Base-by-base conservation (phyloP, 805 yeast species). In the Ogataea dorogensis region DNA sequence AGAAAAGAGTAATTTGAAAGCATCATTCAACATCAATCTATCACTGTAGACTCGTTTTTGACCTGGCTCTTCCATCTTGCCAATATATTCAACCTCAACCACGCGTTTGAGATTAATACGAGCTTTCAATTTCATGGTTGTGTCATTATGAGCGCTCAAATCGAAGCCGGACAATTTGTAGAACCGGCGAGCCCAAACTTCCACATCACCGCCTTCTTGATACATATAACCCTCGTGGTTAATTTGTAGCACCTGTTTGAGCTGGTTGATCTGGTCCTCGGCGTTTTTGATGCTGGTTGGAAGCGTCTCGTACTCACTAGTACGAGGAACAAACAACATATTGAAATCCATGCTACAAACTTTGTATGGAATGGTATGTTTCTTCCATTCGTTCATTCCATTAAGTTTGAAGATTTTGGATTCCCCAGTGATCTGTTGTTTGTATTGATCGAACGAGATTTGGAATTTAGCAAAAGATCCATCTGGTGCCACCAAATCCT, bases 191-290 rank as follows among this genome's bases (percentile, higher is more conserved):
- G 84, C 76, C 79, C 89, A 77, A 18, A 70, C 65, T 11, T 70
- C 74, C 48, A 93, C 75, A 63, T 89, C 98, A 7, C 97, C 97
- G 13, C 98, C 98, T 53, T 82, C 86, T 62, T 89, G 98, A 50
- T 78, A 77, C 63, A 91, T 64, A 51, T 67, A 80, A 0, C 97
- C 97, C 54, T 83, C 81, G 51, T 65, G 64, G 2, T 33, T 37
- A 13, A 66, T 49, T 5, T 46, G 31, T 45, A 34, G 10, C 3
- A 40, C 29, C 20, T 64, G 52, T 12, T 52, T 51, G 15, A 63
- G 56, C 47, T 72, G 65, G 5, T 57, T 40, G 7, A 71, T 56
- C 44, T 73, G 67, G 9, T 60, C 64, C 9, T 59, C 46, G n/a
- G 78, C 79, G 32, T 75, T 62, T 35, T 70, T 70, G 47, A 85